Evolutionary conservation across 2,329 filamentous ascomycete species (phyloP).

Genomic region (Stemphylium beticola): DNA sequence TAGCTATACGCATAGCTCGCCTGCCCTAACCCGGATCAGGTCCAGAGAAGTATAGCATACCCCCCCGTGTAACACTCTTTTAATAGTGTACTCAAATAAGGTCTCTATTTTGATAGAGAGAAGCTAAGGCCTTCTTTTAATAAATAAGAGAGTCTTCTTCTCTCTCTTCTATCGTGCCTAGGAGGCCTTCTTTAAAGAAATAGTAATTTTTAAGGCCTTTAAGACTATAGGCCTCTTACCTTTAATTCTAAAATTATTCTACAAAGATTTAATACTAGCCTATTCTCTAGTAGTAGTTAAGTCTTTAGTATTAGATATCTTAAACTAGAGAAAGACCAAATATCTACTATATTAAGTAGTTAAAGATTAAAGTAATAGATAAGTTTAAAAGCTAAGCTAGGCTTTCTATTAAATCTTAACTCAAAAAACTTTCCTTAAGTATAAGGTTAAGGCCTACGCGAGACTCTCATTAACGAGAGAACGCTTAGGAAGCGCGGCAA

Average conservation of each 20-base stretch:
- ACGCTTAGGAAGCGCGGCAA: conserved; percentile 2
- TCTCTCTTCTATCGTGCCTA: background rate
- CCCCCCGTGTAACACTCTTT: background rate
- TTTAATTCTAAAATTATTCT: background rate
- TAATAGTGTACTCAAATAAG: too few relatives aligned
- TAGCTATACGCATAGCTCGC: too few relatives aligned
- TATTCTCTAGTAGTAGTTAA: background rate
- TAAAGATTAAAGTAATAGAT: background rate
- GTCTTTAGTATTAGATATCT: background rate
- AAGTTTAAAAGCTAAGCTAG: background rate
- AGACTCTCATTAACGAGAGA: conserved; percentile 3
- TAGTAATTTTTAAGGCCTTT: background rate
- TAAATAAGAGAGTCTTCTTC: background rate
- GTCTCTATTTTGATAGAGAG: too few relatives aligned
- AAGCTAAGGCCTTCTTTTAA: background rate
- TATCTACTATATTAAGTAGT: background rate
- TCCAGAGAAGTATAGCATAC: too few relatives aligned
- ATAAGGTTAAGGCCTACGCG: conserved; percentile 1
- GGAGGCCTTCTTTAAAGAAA: background rate
- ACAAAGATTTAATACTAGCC: background rate
- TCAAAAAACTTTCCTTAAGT: conserved; percentile 1
- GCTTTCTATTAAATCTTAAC: background rate
- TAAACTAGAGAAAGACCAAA: background rate
- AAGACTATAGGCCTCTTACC: background rate
- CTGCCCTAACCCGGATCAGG: too few relatives aligned